These are phyloP conservation scores for Samsoniella hepiali DNA, from an alignment of 2,329 filamentous ascomycete species.

Conservation along the genomic window DNA sequence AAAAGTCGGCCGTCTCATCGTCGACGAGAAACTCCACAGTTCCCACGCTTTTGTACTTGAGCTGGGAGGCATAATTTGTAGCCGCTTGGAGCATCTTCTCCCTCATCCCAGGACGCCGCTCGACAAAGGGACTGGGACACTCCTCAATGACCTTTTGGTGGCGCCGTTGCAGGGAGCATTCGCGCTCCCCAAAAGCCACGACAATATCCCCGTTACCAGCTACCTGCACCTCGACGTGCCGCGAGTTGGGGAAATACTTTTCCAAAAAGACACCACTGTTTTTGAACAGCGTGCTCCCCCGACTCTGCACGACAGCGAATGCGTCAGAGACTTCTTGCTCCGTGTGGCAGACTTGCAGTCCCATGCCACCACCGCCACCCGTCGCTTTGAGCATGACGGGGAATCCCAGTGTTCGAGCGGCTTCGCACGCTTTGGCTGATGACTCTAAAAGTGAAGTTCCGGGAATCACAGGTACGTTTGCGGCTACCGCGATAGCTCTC, in stretches of 20 bases:
- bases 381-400: conserved; percentile 39
- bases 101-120: neutral
- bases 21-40: conserved; percentile 42
- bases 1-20: conserved; percentile 31
- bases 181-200: conserved; percentile 38
- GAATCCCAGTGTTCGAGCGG: neutral
- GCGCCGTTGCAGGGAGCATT: conserved; percentile 44
- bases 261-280: conserved; percentile 34
- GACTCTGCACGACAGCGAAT: neutral
- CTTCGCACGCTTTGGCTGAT: neutral
- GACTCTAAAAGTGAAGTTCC: conserved; percentile 21
- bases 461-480: conserved; percentile 41
- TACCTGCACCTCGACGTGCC: conserved; percentile 46
- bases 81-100: neutral
- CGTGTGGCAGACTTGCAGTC: neutral
- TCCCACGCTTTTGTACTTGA: conserved; percentile 35
- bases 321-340: neutral
- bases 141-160: conserved; percentile 48
- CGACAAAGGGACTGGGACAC: conserved; percentile 22
- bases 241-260: conserved; percentile 34
- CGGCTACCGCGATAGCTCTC: conserved; percentile 48
- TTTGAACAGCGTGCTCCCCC: conserved; percentile 22
- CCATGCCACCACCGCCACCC: conserved; percentile 42
- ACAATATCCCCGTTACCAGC: conserved; percentile 40
- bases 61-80: neutral